Percentiles rank a stretch among this genome's conserved stretches.
phyloP scores from a whole-genome alignment of 1,284 basidiomycete genomes.

The Sporisorium scitamineum region DNA sequence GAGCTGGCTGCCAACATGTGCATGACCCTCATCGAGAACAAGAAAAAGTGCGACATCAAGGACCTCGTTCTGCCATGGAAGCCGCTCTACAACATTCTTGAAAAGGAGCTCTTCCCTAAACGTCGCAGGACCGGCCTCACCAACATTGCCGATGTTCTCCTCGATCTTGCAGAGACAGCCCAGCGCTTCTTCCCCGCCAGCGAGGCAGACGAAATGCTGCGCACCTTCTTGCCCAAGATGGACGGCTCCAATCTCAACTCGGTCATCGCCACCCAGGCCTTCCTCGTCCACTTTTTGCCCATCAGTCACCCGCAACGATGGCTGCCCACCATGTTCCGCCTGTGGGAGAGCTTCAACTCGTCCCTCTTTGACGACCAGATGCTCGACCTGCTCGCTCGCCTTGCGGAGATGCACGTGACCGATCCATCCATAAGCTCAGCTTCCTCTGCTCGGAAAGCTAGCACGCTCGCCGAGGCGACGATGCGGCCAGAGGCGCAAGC shows the following conservation, averaged over 20 bases:
- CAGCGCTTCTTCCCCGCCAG: slow-evolving; percentile 91
- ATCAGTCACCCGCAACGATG: slow-evolving; percentile 63
- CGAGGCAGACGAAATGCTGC: slow-evolving; percentile 89
- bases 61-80: slow-evolving; percentile 91
- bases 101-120: slow-evolving; percentile 84
- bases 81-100: slow-evolving; percentile 83
- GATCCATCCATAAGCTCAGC: slow-evolving; percentile 67
- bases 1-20: slow-evolving; percentile 81
- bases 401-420: slow-evolving; percentile 80
- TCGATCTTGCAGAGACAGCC: slow-evolving; percentile 83
- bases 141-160: slow-evolving; percentile 80
- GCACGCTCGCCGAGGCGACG: slow-evolving; percentile 20
- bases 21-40: slow-evolving; percentile 80
- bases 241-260: slow-evolving; percentile 79
- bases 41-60: slow-evolving; percentile 80
- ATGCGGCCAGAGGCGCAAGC: slow-evolving; percentile 18
- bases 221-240: slow-evolving; percentile 79
- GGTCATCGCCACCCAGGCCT: slow-evolving; percentile 64
- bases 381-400: slow-evolving; percentile 81
- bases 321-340: slow-evolving; percentile 74
- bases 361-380: slow-evolving; percentile 83
- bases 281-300: slow-evolving; percentile 68
- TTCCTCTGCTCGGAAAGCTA: slow-evolving; percentile 27
- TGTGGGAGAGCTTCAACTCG: slow-evolving; percentile 89
- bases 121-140: slow-evolving; percentile 72